Conservation (phyloP, 371 early-diverging fungal genomes). For the Entomophthora muscae region DNA sequence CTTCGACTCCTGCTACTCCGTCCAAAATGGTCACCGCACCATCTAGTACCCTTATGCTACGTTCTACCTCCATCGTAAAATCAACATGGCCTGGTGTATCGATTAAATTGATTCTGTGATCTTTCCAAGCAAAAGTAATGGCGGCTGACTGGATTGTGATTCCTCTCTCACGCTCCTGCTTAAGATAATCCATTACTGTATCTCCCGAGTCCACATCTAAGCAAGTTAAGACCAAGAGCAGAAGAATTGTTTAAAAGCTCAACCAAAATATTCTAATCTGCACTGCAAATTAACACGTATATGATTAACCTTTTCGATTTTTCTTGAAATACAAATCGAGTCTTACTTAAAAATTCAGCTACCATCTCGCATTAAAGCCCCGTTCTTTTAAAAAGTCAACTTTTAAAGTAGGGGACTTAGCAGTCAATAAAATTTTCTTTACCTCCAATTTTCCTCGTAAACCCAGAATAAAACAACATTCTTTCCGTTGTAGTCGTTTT, state of each 20-base stretch:
- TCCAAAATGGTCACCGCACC: conserved; percentile 85
- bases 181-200: conserved; percentile 87
- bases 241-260: no score
- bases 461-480: conserved; percentile 89
- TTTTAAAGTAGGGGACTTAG: background rate
- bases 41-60: conserved; percentile 80
- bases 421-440: conserved; percentile 3
- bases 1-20: conserved; percentile 91
- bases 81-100: conserved; percentile 96
- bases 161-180: conserved; percentile 78
- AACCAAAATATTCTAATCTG: no score
- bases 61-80: conserved; percentile 91
- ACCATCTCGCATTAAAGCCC: no score
- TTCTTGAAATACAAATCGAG: no score
- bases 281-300: no score
- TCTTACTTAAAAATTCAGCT: no score
- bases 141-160: conserved; percentile 92
- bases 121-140: conserved; percentile 81
- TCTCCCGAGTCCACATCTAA: conserved; percentile 77
- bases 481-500: conserved; percentile 95
- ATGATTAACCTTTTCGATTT: no score
- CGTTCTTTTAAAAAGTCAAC: no score
- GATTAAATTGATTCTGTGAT: conserved; percentile 72
- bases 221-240: background rate
- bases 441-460: conserved; percentile 71